These are phyloP conservation scores for Vicia faba DNA, from an alignment of 306 rosid species.

Conservation along the genomic window DNA sequence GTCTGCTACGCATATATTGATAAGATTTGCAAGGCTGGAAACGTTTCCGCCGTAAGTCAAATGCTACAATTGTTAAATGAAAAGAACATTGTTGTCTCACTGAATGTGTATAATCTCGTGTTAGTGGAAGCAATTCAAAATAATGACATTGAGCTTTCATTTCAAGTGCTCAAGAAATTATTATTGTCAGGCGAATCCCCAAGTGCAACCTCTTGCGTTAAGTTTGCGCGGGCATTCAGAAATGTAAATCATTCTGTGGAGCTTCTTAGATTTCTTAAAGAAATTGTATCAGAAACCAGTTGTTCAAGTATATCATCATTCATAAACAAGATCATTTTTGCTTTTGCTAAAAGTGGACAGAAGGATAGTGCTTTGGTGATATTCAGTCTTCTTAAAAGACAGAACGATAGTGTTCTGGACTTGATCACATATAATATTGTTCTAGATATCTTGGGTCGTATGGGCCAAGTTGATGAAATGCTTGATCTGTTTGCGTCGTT, in stretches of 20 bases:
- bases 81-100: constrained; percentile 43
- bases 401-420: constrained; percentile 43
- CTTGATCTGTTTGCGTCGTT: constrained; percentile 53
- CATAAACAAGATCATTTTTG: constrained; percentile 62
- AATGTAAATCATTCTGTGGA: constrained; percentile 45
- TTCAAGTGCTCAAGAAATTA: constrained; percentile 58
- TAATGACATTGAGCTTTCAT: constrained; percentile 51
- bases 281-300: constrained; percentile 44
- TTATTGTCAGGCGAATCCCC: constrained; percentile 42
- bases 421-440: constrained; percentile 68
- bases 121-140: constrained; percentile 61
- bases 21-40: constrained; percentile 49
- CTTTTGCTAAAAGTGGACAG: constrained; percentile 69
- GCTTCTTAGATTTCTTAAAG: constrained; percentile 51
- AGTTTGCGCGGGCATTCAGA: constrained; percentile 62
- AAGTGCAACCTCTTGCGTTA: constrained; percentile 52
- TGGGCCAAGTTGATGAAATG: constrained; percentile 60
- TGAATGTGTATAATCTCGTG: constrained; percentile 43
- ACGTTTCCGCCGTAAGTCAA: constrained; percentile 47
- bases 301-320: constrained; percentile 50
- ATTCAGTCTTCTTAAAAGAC: constrained; percentile 56
- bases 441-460: constrained; percentile 70
- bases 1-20: constrained; percentile 39
- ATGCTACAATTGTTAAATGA: constrained; percentile 50
- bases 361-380: constrained; percentile 65